Percentiles rank a stretch among this genome's conserved stretches.
phyloP scores from a whole-genome alignment of 306 rosid genomes.

The Sesbania bispinosa region DNA sequence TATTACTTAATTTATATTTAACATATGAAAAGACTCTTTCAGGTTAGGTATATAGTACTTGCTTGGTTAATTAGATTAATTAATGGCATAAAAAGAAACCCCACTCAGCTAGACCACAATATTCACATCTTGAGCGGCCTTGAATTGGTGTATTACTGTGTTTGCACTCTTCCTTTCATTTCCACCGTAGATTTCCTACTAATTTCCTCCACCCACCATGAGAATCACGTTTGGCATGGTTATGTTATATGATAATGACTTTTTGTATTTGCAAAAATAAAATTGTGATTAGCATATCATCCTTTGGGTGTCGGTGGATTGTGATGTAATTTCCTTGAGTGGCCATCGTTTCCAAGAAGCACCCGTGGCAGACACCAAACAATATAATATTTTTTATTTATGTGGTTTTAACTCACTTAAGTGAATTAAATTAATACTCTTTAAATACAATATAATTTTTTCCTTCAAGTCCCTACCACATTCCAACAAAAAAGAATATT shows the following conservation, averaged over 20 bases:
- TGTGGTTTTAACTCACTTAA: neutral
- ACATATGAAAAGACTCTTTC: neutral
- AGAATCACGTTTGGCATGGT: constrained; percentile 12
- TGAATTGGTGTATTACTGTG: neutral
- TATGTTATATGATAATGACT: neutral
- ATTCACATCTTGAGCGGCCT: too few relatives aligned
- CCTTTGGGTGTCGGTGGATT: too few relatives aligned
- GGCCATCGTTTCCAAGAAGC: constrained; percentile 3
- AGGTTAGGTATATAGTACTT: neutral
- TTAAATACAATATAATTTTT: neutral
- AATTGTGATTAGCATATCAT: neutral
- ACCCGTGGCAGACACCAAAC: neutral
- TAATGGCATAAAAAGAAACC: neutral
- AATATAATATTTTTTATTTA: neutral
- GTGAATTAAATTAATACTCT: too few relatives aligned
- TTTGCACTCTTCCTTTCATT: neutral
- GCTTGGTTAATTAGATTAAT: neutral
- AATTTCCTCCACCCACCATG: neutral
- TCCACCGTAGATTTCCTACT: neutral
- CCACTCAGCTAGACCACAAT: too few relatives aligned
- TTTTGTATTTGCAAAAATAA: neutral
- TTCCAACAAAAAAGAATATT: too few relatives aligned
- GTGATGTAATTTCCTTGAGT: neutral
- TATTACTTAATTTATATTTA: neutral
- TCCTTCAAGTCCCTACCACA: neutral